Evolutionary conservation across 805 yeast species (phyloP), one percentile per base, ranked within the genome.

Genomic region (Saccharomycopsis schoenii): DNA sequence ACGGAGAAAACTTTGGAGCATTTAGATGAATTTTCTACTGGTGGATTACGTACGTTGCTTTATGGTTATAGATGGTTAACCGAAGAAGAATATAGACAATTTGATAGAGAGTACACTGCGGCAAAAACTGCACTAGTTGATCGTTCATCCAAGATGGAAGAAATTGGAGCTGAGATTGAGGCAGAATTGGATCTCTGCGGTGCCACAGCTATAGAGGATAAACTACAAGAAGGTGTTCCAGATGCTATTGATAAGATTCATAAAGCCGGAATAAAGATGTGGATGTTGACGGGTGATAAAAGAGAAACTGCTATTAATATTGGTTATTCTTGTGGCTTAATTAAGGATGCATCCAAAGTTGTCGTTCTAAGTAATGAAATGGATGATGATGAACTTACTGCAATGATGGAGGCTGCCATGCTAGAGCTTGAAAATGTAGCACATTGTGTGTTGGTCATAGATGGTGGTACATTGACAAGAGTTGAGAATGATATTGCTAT

Each of bases 261-360:
- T 67, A 79, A 96, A 65, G 98, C 99, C 0, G 97, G 97, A 1
- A 90, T 94, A 61, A 89, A 86, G 68, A 74, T 94, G 78, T 94
- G 99, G 99, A 94, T 94, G 97, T 76, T 94, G 56, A 94, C 99
- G 0, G 99, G 99, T 55, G 99, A 94, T 71, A 96, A 96, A 70
- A 78, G 97, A 62, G 99, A 94, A 72, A 94, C 99, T 0, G 99
- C 99, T 1, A 91, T 94, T 63, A 94, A 91, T 69, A 93, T 94
- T 72, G 99, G 98, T 0, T 89, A 92, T 68, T 88, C 99, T 6
- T 94, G 99, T 72, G 84, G 90, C 41, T 76, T 94, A 65, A 93
- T 94, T 68, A 88, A 93, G 68, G 99, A 94, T 68, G 94, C 88
- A 70, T 90, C 97, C 0, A 88, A 96, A 0, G 89, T 94, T 14